Evolutionary conservation across 805 yeast species (phyloP), one percentile per base, ranked within the genome.

Genomic region (Tetrapisispora phaffii): DNA sequence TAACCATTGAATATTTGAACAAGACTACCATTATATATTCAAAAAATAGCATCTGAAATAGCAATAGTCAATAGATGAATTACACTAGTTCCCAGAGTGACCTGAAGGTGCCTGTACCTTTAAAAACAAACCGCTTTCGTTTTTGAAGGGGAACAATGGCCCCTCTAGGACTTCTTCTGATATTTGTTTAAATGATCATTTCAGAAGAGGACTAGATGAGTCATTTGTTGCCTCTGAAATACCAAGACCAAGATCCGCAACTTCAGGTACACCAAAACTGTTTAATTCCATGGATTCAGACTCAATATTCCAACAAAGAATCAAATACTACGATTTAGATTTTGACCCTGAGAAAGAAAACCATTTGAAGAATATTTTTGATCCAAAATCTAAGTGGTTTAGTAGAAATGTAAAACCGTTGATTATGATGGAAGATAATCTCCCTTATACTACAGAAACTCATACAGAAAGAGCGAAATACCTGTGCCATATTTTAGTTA

Each of bases 401-500:
- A 55, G 70, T 13, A 59, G 71, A 47, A 50, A 56, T 5, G 57
- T 60, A 9, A 58, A 59, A 33, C 67, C 71, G 33, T 56, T 58
- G 22, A 55, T 68, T 36, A 42, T 57, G 23, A 47, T 67, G 35
- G 59, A 58, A 22, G 63, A 58, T 16, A 56, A 75, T 41, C 69
- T 90, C 23, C 97, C 97, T 0, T 93, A 89, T 61, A 66, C 70
- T 36, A 75, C 82, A 0, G 97, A 87, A 60, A 54, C 77, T 1
- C 79, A 78, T 15, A 66, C 66, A 29, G 94, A 84, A 46, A 83
- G 80, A 47, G 82, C 85, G 16, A 74, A 72, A 44, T 88, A 87
- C 54, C 67, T 90, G 34, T 73, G 85, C 37, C 93, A 83, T 56
- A 83, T 90, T n/a, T 72, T 89, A 28, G 74, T 82, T 2, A 87